Base-by-base conservation (phyloP, 192 early-diverging fungal genomes). In the Coemansia sp. region DNA sequence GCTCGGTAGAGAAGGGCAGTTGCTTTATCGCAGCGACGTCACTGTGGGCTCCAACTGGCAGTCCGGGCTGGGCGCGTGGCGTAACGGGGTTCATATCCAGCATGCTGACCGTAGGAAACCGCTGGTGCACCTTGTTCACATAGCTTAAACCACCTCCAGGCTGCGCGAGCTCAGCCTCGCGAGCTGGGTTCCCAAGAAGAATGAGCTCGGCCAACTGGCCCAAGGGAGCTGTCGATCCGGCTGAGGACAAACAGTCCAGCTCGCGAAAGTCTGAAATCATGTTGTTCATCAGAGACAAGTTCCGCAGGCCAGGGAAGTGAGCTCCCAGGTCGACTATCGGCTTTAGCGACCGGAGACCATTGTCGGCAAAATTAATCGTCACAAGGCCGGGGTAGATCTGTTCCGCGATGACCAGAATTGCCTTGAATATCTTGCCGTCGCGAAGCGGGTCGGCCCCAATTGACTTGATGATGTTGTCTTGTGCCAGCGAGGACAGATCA, bases 231-330 rank as follows among this genome's bases (percentile, higher is more conserved):
- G 69, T 80, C 21, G 77, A 80, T 18, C 77, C 77, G 5, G 36
- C 28, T n/a, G 72, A 50, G 9, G 77, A 70, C 58, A 80, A 59
- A 36, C 73, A 80, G 59, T 74, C 69, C 31, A 80, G 69, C 55
- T 70, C 63, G 33, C 77, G 60, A 46, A 74, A 68, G 46, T 80
- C 69, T 1, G 72, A 42, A 16, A 80, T 40, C 59, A 34, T 50
- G 63, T 80, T 80, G 65, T 71, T 80, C 72, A 74, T 74, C 50
- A 80, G 36, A 37, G 77, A 80, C 40, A 80, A 38, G 62, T 70
- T 74, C 38, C 65, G 65, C 9, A 80, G 60, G 14, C 69, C 65
- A 5, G 77, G 77, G 51, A 75, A 80, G 45, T 71, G 64, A 18
- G 56, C 43, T 3, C 77, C 77, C 10, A 80, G 51, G 18, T 80